phyloP scores from a whole-genome alignment of 1,284 basidiomycete species.

The Heterobasidion occidentale region DNA sequence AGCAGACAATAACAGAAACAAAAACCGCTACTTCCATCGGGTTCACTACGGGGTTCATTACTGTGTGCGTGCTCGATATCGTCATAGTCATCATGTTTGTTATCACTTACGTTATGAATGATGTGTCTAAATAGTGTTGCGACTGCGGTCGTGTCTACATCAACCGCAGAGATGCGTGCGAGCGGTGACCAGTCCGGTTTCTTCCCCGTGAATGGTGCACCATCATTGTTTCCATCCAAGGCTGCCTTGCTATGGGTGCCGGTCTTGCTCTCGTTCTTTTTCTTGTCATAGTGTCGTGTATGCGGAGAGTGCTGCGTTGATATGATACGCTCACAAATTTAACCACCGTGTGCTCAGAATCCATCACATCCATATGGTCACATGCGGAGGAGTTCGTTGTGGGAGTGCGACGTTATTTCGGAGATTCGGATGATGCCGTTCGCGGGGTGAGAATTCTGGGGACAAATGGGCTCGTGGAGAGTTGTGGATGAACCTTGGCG shows the following conservation, averaged over 20 bases:
- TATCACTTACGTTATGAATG: not conserved
- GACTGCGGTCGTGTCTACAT: constrained; percentile 2
- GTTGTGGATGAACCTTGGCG: not conserved
- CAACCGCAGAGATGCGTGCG: constrained; percentile 1
- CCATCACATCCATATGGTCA: too few relatives aligned
- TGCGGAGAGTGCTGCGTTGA: too few relatives aligned
- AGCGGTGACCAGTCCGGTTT: constrained; percentile 1
- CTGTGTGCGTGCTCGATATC: constrained; percentile 14
- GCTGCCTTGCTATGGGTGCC: not conserved
- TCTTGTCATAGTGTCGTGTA: too few relatives aligned
- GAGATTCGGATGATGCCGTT: not conserved
- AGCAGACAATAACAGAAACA: not conserved
- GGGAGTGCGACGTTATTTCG: not conserved
- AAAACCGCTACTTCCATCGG: constrained; percentile 20
- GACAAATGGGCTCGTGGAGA: not conserved
- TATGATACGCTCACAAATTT: too few relatives aligned
- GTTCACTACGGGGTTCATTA: constrained; percentile 15
- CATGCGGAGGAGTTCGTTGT: too few relatives aligned
- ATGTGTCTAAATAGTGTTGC: constrained; percentile 1
- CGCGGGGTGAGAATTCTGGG: not conserved
- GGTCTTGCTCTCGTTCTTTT: not conserved
- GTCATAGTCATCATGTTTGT: not conserved
- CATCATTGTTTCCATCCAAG: not conserved
- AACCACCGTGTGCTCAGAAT: too few relatives aligned
- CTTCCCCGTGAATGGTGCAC: constrained; percentile 8